Base-by-base conservation (phyloP, 1,139 yeast species). In the Torulaspora globosa region DNA sequence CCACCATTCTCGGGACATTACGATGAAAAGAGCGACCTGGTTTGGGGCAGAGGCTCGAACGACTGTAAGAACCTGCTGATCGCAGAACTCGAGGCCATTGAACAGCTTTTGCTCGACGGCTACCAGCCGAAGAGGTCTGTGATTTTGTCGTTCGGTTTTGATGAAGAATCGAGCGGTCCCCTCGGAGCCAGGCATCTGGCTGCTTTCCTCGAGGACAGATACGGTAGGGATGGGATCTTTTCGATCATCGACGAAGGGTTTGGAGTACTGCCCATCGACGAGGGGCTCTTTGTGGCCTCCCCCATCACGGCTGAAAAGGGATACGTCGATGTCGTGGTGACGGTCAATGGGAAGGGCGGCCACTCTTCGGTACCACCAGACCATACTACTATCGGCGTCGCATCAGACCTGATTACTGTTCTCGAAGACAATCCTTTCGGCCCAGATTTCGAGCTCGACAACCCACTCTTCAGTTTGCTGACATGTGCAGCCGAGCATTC, bases 271-370 rank as follows among this genome's bases (percentile, higher is more conserved):
- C 56, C 72, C 37, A 51, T 63, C 2, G 71, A 67, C 8, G 56
- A 68, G 9, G 73, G 71, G 47, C 80, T 79, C 5, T 72, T 70
- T 56, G 67, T 79, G 52, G 83, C 84, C 4, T 59, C 75, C 31
- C 83, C 87, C 1, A 75, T 78, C 15, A 78, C 80, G 28, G 79
- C 79, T 29, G 92, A 84, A 58, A 83, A 83, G 66, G 92, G 92
- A 0, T 75, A 75, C 53, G 56, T 77, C 41, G 82, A 82, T 56
- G 59, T 75, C 8, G 57, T 62, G 10, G 69, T 80, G 36, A 67
- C 72, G 3, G 64, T 83, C 21, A 68, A 67, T 15, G 77, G 84
- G 1, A 78, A 78, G 8, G 90, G 90, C 42, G 90, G 90, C 2
- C 90, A 84, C 57, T 80, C 89, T 1, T 79, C 85, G 1, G 66